Percentiles rank a stretch among this genome's conserved stretches.
phyloP scores from a whole-genome alignment of 805 yeast genomes.

The Yueomyces sinensis region DNA sequence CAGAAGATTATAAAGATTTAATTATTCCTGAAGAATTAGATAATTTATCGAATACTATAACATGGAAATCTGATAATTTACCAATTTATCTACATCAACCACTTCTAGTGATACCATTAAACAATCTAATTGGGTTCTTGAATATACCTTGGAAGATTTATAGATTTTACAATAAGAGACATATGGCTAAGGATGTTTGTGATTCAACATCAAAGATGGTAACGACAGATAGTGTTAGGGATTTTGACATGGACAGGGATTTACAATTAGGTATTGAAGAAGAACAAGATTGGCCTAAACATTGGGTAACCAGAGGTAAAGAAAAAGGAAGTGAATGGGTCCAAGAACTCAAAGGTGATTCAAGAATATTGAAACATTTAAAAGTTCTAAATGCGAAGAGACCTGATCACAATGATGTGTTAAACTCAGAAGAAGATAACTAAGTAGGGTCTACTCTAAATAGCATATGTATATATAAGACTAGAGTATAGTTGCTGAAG shows the following conservation, averaged over 20 bases:
- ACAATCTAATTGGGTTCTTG: conserved; percentile 66
- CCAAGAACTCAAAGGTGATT: conserved; percentile 57
- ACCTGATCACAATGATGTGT: too few relatives aligned
- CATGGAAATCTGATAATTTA: conserved; percentile 15
- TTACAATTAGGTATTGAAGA: conserved; percentile 27
- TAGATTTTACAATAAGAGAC: conserved; percentile 64
- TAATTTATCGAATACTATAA: conserved; percentile 6
- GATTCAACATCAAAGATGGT: conserved; percentile 41
- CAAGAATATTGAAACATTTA: conserved; percentile 32
- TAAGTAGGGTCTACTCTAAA: too few relatives aligned
- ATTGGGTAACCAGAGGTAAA: conserved; percentile 69
- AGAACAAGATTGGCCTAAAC: conserved; percentile 75
- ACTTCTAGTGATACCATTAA: conserved; percentile 58
- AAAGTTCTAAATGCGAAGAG: conserved; percentile 2
- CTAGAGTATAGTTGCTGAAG: too few relatives aligned
- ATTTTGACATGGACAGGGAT: conserved; percentile 32
- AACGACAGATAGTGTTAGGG: conserved; percentile 35
- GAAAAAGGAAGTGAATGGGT: conserved; percentile 82
- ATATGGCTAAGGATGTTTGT: conserved; percentile 56
- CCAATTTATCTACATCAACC: conserved; percentile 69
- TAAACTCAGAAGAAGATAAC: too few relatives aligned
- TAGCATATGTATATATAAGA: too few relatives aligned
- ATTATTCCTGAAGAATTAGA: conserved; percentile 50
- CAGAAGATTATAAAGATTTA: conserved; percentile 43
- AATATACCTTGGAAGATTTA: conserved; percentile 65